These are phyloP conservation scores for Tuber brumale DNA, from an alignment of 495 filamentous ascomycete genomes.

Conservation along the genomic window DNA sequence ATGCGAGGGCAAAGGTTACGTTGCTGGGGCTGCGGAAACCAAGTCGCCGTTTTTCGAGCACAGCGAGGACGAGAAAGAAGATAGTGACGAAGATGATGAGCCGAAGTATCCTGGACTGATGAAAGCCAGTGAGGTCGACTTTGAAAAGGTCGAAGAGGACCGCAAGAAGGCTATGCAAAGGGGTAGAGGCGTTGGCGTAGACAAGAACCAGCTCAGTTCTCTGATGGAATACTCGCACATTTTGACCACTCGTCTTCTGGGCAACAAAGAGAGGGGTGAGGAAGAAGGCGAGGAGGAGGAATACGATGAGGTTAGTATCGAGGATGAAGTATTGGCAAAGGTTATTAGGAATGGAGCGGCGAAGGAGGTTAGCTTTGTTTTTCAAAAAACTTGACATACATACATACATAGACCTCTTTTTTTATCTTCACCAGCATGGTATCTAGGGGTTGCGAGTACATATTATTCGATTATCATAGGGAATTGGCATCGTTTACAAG, in stretches of 20 bases:
- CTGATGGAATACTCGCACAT: slow-evolving; percentile 65
- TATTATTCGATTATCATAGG: neutral
- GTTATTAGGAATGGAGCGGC: slow-evolving; percentile 50
- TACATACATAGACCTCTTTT: neutral
- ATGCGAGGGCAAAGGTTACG: slow-evolving; percentile 56
- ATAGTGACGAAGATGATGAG: slow-evolving; percentile 47
- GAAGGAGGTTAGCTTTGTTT: slow-evolving; percentile 55
- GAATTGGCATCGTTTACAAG: slow-evolving; percentile 16
- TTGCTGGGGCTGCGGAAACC: slow-evolving; percentile 11
- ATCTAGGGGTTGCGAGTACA: neutral
- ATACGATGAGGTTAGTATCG: slow-evolving; percentile 46
- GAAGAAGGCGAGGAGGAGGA: slow-evolving; percentile 45
- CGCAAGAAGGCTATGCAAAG: slow-evolving; percentile 43
- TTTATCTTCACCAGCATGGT: neutral
- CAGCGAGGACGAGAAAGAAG: slow-evolving; percentile 35
- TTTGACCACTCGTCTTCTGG: slow-evolving; percentile 43
- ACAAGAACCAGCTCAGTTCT: slow-evolving; percentile 51
- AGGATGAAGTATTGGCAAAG: slow-evolving; percentile 58
- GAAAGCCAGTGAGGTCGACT: slow-evolving; percentile 56
- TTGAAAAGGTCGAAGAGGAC: slow-evolving; percentile 54
- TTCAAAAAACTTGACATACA: slow-evolving; percentile 52
- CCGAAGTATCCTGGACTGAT: slow-evolving; percentile 47
- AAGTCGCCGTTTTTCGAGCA: slow-evolving; percentile 26
- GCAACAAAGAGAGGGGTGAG: slow-evolving; percentile 10
- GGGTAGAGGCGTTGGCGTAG: slow-evolving; percentile 34